Conservation (phyloP, 2,329 filamentous ascomycete genomes). For the Hypomyces perniciosus region DNA sequence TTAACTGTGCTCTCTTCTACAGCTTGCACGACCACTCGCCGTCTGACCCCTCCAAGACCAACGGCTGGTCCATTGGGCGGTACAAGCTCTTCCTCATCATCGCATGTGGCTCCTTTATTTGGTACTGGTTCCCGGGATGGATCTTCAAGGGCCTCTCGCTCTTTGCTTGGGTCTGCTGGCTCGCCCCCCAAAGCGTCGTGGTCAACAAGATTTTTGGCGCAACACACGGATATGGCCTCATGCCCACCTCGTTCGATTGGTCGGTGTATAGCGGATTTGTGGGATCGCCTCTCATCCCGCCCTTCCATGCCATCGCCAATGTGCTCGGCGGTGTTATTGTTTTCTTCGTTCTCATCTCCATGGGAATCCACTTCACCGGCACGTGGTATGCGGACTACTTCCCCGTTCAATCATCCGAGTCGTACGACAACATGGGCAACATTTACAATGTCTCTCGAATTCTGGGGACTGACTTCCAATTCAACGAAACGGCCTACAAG, state of each 20-base stretch:
- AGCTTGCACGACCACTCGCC: conserved; percentile 40
- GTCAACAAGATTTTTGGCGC: conserved; percentile 59
- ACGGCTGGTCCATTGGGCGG: conserved; percentile 58
- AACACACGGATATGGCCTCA: conserved; percentile 50
- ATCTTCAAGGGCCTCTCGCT: conserved; percentile 57
- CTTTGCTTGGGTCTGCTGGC: conserved; percentile 58
- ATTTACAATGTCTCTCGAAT: conserved; percentile 57
- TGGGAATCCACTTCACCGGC: conserved; percentile 53
- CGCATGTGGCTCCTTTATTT: conserved; percentile 43
- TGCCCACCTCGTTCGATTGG: conserved; percentile 56
- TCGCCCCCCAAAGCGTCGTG: conserved; percentile 54
- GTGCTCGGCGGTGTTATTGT: conserved; percentile 46
- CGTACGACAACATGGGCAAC: conserved; percentile 58
- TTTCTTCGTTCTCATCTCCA: conserved; percentile 52
- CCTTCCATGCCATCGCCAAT: conserved; percentile 51
- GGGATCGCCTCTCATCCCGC: conserved; percentile 45
- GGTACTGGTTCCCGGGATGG: conserved; percentile 59
- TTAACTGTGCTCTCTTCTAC: conserved; percentile 47
- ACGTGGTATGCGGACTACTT: conserved; percentile 54
- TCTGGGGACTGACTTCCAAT: conserved; percentile 47
- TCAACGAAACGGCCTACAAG: conserved; percentile 56
- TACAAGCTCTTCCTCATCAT: conserved; percentile 58
- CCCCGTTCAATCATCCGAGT: conserved; percentile 54
- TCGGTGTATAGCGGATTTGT: conserved; percentile 43
- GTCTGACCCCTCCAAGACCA: conserved; percentile 43